phyloP scores from a whole-genome alignment of 768 basidiomycete genomes.

The Lentinula aciculospora region DNA sequence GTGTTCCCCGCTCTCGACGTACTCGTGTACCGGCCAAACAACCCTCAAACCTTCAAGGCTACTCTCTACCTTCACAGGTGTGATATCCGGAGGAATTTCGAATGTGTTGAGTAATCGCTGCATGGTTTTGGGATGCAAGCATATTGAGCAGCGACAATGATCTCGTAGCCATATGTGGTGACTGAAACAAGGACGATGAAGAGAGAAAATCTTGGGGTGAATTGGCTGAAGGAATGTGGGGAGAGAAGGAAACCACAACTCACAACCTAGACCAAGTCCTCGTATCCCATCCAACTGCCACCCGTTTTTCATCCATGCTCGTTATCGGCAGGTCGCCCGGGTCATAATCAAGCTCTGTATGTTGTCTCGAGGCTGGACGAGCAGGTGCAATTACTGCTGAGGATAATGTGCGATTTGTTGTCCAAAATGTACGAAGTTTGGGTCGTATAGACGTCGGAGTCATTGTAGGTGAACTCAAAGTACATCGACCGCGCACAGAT shows the following conservation, averaged over 20 bases:
- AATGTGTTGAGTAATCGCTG: conserved; percentile 88
- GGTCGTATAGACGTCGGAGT: too few species aligned
- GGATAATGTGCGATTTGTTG: conserved; percentile 7
- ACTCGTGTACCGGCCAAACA: conserved; percentile 47
- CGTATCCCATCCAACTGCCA: conserved; percentile 71
- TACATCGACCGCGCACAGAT: too few species aligned
- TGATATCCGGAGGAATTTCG: conserved; percentile 71
- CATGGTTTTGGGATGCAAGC: conserved; percentile 85
- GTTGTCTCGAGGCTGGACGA: neutral
- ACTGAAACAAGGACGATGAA: too few species aligned
- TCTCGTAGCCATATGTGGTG: conserved; percentile 91
- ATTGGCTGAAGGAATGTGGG: neutral
- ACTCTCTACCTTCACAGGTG: conserved; percentile 52
- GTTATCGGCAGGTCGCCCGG: conserved; percentile 44
- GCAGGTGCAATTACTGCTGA: conserved; percentile 8
- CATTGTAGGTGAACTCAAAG: too few species aligned
- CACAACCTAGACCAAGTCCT: conserved; percentile 75
- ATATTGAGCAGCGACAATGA: conserved; percentile 84
- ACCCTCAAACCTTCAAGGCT: conserved; percentile 65
- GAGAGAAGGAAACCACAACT: conserved; percentile 20
- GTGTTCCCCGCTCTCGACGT: conserved; percentile 48
- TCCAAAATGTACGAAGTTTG: too few species aligned
- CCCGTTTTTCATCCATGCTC: conserved; percentile 51
- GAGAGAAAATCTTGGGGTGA: neutral
- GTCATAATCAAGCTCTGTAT: conserved; percentile 11